Percentiles rank a stretch among this genome's conserved stretches.
Evolutionary conservation across 371 early-diverging fungal genomes (phyloP).

Genomic region (Basidiobolus meristosporus): DNA sequence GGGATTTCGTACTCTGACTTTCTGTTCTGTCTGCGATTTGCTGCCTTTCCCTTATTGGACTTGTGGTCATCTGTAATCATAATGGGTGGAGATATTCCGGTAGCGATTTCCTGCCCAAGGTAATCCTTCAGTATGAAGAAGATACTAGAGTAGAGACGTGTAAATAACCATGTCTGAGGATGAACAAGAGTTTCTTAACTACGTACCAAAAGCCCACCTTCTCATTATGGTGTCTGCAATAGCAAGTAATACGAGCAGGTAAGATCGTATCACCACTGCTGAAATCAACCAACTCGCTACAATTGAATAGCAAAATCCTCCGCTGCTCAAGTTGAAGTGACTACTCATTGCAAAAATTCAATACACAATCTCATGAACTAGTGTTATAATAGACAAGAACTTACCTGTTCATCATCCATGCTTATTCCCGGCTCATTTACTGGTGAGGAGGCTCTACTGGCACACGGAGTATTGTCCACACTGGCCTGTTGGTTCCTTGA

Average conservation of each 20-base stretch:
- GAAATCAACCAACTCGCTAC: conserved; percentile 71
- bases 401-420: too few relatives aligned
- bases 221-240: conserved; percentile 85
- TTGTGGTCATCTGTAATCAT: conserved; percentile 96
- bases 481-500: conserved; percentile 7
- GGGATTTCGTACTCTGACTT: too few relatives aligned
- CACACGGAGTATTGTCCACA: conserved; percentile 8
- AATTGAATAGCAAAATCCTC: conserved; percentile 69
- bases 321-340: conserved; percentile 39
- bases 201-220: conserved; percentile 57
- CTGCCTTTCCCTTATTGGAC: conserved; percentile 22
- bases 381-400: too few relatives aligned
- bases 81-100: conserved; percentile 76
- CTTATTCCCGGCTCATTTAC: too few relatives aligned
- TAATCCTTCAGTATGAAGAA: conserved; percentile 57
- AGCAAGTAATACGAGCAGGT: conserved; percentile 87
- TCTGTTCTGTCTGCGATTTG: too few relatives aligned
- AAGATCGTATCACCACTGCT: conserved; percentile 73
- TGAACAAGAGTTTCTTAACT: background rate
- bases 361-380: too few relatives aligned
- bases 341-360: too few relatives aligned
- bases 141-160: conserved; percentile 12
- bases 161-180: background rate
- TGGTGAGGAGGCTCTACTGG: conserved; percentile 10
- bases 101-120: conserved; percentile 42